Percentiles rank a stretch among this genome's conserved stretches.
These are phyloP conservation scores for Pseudopyrenochaeta lycopersici DNA, from an alignment of 2,329 filamentous ascomycete species.

Conservation along the genomic window DNA sequence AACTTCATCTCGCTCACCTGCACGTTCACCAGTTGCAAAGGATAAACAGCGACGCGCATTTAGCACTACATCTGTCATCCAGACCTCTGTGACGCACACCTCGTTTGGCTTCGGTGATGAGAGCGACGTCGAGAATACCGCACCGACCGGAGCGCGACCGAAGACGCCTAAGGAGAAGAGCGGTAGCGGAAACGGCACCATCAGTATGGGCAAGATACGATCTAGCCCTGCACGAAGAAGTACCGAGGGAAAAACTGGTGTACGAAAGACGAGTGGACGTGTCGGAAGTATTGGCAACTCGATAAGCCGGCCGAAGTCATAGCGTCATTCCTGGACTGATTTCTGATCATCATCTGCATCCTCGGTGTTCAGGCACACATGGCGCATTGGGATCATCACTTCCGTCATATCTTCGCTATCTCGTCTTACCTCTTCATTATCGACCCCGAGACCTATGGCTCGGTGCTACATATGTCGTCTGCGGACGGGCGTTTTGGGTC, in stretches of 20 bases:
- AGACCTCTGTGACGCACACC: conserved; percentile 46
- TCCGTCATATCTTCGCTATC: conserved; percentile 18
- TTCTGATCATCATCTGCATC: conserved; percentile 14
- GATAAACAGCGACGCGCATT: conserved; percentile 76
- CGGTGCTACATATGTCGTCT: conserved; percentile 24
- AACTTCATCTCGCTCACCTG: conserved; percentile 70
- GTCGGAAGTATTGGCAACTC: conserved; percentile 57
- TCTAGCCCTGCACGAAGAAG: conserved; percentile 56
- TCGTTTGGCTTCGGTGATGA: conserved; percentile 50
- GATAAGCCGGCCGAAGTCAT: conserved; percentile 39
- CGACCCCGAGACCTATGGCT: conserved; percentile 16
- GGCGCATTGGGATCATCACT: conserved; percentile 29
- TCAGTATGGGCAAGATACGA: conserved; percentile 57
- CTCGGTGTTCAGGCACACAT: conserved; percentile 28
- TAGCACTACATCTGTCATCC: conserved; percentile 71
- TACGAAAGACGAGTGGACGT: conserved; percentile 61
- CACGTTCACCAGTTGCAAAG: conserved; percentile 64
- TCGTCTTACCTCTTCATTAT: conserved; percentile 22
- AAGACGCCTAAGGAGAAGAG: conserved; percentile 57
- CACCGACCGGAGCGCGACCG: conserved; percentile 44
- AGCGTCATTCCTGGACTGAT: conserved; percentile 15
- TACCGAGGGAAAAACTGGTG: conserved; percentile 58
- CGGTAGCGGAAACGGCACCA: conserved; percentile 54
- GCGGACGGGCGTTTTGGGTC: conserved; percentile 36
- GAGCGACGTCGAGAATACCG: conserved; percentile 58